Base-by-base conservation (phyloP, 2,329 filamentous ascomycete genomes). In the Paraconiothyrium brasiliense region DNA sequence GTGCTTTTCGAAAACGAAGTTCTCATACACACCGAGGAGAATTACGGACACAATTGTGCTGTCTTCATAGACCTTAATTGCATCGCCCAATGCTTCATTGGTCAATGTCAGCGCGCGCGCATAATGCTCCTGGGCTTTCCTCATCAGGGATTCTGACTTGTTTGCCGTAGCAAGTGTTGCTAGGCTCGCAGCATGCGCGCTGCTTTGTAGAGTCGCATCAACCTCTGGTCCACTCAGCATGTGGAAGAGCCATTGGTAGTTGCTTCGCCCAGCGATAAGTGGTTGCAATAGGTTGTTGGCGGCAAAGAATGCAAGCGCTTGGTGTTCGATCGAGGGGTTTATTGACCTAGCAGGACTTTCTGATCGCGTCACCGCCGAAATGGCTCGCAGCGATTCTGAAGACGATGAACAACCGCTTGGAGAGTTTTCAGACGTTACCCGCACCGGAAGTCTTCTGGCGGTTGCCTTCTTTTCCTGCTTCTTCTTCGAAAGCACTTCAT, bases 11-110 rank as follows among this genome's bases (percentile, higher is more conserved):
- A 71, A 76, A 8, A 68, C 67, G 24, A 76, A 70, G 52, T 68
- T 74, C 57, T 78, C 77, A 48, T 76, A 78, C 57, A 77, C 62
- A 5, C 76, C 72, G 6, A 78, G 67, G 64, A 76, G 63, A 20
- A 75, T 70, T n/a, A 75, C 71, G 10, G 73, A 66, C 5, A 75
- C 63, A 4, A 76, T 60, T 3, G 73, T 75, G 54, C 66, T 71
- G 37, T 75, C 70, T 61, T 69, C 3, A 61, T 65, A 43, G 68
- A 48, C 7, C 54, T 63, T 47, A 52, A 54, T 1, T 63, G 58
- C 7, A 39, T 55, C 52, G 10, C 52, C 34, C 14, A 76, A 59
- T 3, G 72, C 71, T 44, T 57, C 61, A 57, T 75, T 75, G 0
- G 70, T 74, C 58, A 69, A 57, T 3, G 58, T 55, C 7, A 76